Evolutionary conservation across 2,329 filamentous ascomycete genomes (phyloP).

Genomic region (Phyllosticta paracitricarpa): DNA sequence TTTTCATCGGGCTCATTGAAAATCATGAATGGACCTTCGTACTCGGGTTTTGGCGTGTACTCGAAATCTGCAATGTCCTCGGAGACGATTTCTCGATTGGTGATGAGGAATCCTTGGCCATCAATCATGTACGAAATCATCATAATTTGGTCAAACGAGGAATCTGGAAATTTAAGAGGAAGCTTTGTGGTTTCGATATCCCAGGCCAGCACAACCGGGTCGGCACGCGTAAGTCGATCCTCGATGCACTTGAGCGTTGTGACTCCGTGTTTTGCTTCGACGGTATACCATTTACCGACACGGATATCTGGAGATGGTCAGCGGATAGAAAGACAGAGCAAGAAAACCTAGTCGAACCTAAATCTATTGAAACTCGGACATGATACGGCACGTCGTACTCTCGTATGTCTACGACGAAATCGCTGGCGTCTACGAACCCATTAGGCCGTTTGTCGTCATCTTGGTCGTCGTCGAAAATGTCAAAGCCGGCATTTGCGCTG

Average conservation of each 20-base stretch:
- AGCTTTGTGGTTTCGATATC: conserved; percentile 98
- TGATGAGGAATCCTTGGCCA: conserved; percentile 94
- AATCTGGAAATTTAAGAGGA: conserved; percentile 92
- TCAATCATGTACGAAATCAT: conserved; percentile 99
- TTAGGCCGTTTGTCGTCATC: conserved; percentile 71
- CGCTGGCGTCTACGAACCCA: conserved; percentile 78
- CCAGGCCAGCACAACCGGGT: conserved; percentile 97
- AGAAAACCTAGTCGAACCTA: conserved; percentile 44
- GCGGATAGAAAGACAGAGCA: neutral
- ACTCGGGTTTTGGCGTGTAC: conserved; percentile 95
- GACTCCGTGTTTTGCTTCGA: conserved; percentile 85
- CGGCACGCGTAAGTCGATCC: conserved; percentile 78
- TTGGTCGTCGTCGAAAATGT: conserved; percentile 90
- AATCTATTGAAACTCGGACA: conserved; percentile 95
- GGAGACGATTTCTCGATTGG: conserved; percentile 93
- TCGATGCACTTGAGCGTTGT: conserved; percentile 77
- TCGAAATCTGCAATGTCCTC: conserved; percentile 97
- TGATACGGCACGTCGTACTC: conserved; percentile 99
- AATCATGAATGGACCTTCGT: conserved; percentile 89
- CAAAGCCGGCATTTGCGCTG: conserved; percentile 71
- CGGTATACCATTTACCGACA: conserved; percentile 93
- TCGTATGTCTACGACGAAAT: conserved; percentile 96
- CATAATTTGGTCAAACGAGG: conserved; percentile 93
- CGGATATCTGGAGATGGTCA: conserved; percentile 59
- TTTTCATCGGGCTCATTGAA: conserved; percentile 98